A percentile compares a stretch with the other conserved stretches of the same genome.
Evolutionary conservation across 1,284 basidiomycete species (phyloP).

Genomic region (Cutaneotrichosporon sp.): DNA sequence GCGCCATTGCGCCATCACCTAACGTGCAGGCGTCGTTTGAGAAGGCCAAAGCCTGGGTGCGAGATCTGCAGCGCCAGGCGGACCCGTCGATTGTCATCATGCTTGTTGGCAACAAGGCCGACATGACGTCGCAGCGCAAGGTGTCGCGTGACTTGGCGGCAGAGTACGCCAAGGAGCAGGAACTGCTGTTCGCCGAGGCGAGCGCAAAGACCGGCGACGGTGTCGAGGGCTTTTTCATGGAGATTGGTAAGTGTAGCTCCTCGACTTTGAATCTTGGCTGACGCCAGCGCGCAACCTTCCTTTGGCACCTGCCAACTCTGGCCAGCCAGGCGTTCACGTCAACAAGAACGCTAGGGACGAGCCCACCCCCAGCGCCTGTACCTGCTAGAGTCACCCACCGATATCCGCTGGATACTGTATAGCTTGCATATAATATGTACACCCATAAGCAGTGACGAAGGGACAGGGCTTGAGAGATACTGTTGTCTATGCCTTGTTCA

Average conservation of each 20-base stretch:
- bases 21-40: slow-evolving; percentile 61
- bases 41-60: slow-evolving; percentile 94
- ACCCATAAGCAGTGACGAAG: too few species aligned
- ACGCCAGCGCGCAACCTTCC: slow-evolving; percentile 42
- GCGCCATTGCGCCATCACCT: neutral
- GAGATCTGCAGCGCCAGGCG: slow-evolving; percentile 92
- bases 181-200: slow-evolving; percentile 91
- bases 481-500: too few species aligned
- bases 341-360: slow-evolving; percentile 10
- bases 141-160: slow-evolving; percentile 76
- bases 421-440: too few species aligned
- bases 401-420: too few species aligned
- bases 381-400: neutral
- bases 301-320: slow-evolving; percentile 26
- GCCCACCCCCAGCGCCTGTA: slow-evolving; percentile 14
- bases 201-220: slow-evolving; percentile 91
- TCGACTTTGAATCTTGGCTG: slow-evolving; percentile 1
- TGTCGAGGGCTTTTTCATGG: slow-evolving; percentile 80
- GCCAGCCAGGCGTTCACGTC: slow-evolving; percentile 35
- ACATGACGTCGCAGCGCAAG: slow-evolving; percentile 68
- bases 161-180: slow-evolving; percentile 91
- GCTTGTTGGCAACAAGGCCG: slow-evolving; percentile 91
- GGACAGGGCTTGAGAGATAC: too few species aligned
- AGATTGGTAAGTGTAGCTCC: slow-evolving; percentile 55
- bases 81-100: slow-evolving; percentile 95